A percentile compares a stretch with the other conserved stretches of the same genome.
phyloP scores from a whole-genome alignment of 345 rosid species.

The Brassica nigra region DNA sequence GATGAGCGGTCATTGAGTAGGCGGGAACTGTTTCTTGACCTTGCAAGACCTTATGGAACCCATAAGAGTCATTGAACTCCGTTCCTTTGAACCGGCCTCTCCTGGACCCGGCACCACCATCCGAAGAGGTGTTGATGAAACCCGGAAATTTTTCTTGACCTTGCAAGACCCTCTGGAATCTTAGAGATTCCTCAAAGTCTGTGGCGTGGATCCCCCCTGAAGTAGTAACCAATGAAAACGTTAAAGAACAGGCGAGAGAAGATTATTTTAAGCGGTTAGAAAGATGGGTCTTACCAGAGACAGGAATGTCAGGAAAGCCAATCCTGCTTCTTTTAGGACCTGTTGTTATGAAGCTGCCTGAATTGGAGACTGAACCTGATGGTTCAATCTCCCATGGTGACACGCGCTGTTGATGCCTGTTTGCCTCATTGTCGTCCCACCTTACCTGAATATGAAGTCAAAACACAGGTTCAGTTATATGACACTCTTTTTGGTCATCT shows the following conservation, averaged over 20 bases:
- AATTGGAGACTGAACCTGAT: conserved; percentile 57
- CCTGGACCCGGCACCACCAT: conserved; percentile 52
- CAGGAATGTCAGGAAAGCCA: conserved; percentile 72
- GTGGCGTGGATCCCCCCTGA: conserved; percentile 76
- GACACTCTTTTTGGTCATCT: neutral
- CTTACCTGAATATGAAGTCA: conserved; percentile 58
- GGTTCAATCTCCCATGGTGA: conserved; percentile 98
- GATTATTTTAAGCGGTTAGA: neutral
- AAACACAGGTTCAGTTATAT: conserved; percentile 19
- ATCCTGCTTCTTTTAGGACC: conserved; percentile 83
- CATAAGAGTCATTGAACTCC: conserved; percentile 65
- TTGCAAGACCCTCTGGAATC: conserved; percentile 99
- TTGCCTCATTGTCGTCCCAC: conserved; percentile 78
- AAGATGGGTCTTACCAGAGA: conserved; percentile 52
- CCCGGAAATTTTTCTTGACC: conserved; percentile 98
- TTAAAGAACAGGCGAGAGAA: neutral
- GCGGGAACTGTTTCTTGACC: conserved; percentile 91
- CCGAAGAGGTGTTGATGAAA: conserved; percentile 48
- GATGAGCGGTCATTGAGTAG: conserved; percentile 51
- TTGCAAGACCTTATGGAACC: conserved; percentile 95
- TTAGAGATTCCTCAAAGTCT: conserved; percentile 84
- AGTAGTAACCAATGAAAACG: neutral
- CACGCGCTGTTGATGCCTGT: conserved; percentile 65
- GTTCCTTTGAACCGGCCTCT: conserved; percentile 49
- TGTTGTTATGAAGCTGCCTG: conserved; percentile 55